These are phyloP conservation scores for Flaveria bidentis DNA, from an alignment of 129 eudicot genomes.

Conservation along the genomic window DNA sequence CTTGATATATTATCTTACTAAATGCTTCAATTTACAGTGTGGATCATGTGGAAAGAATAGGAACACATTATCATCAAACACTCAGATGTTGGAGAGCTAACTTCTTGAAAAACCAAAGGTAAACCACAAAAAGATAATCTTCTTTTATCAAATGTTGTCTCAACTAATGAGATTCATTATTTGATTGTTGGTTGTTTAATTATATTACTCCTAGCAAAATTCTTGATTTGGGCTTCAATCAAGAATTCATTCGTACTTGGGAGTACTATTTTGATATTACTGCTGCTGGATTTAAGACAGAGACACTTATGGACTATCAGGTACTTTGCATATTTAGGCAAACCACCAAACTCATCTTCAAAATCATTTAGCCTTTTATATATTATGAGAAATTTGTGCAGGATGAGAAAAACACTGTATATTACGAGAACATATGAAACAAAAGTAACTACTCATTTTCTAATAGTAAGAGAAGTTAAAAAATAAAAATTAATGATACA, in stretches of 20 bases:
- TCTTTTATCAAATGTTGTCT: background rate
- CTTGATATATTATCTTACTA: background rate
- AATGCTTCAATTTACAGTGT: conserved; percentile 43
- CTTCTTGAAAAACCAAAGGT: conserved; percentile 62
- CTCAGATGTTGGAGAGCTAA: conserved; percentile 69
- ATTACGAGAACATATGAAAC: no score
- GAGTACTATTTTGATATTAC: conserved; percentile 69
- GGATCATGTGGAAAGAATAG: conserved; percentile 74
- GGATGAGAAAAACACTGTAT: no score
- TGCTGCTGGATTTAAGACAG: conserved; percentile 69
- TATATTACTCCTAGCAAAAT: conserved; percentile 42
- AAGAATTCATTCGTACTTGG: conserved; percentile 77
- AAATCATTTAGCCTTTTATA: no score
- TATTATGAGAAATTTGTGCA: no score
- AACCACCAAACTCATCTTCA: no score
- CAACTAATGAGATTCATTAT: background rate
- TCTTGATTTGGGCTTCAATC: conserved; percentile 60
- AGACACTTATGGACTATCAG: conserved; percentile 64
- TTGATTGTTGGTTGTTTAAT: background rate
- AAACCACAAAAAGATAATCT: background rate
- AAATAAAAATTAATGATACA: no score
- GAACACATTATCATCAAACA: conserved; percentile 65
- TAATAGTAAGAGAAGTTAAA: no score
- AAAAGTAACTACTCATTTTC: no score
- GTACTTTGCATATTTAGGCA: conserved; percentile 16